Evolutionary conservation across 345 rosid species (phyloP).

Genomic region (Populus simonii): DNA sequence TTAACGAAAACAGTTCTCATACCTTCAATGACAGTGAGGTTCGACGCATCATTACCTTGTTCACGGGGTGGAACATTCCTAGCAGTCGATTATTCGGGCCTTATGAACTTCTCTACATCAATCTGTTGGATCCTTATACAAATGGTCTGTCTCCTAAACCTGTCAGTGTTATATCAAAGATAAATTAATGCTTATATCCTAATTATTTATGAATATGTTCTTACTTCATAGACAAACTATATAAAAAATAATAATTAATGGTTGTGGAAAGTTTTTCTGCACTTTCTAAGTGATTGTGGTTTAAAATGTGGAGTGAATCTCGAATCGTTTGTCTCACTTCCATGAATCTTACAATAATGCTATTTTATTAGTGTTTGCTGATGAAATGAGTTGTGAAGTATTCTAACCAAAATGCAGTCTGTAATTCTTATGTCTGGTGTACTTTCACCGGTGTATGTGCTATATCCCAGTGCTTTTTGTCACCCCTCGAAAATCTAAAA

Average conservation of each 20-base stretch:
- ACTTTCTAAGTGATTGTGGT: not conserved
- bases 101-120: constrained; percentile 75
- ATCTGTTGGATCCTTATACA: constrained; percentile 52
- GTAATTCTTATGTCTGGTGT: not conserved
- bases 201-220: not conserved
- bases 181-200: not conserved
- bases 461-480: constrained; percentile 34
- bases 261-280: not conserved
- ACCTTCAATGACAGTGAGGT: constrained; percentile 64
- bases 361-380: no score
- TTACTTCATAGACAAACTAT: not conserved
- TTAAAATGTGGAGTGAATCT: no score
- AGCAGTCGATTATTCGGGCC: constrained; percentile 81
- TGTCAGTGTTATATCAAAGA: not conserved
- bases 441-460: not conserved
- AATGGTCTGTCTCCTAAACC: constrained; percentile 54
- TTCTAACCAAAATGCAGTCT: not conserved
- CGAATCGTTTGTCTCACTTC: no score
- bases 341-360: no score
- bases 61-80: constrained; percentile 70
- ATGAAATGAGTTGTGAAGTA: not conserved
- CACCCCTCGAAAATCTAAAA: constrained; percentile 31
- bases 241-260: no score
- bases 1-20: constrained; percentile 28
- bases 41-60: constrained; percentile 49